These are phyloP conservation scores for Lumnitzera racemosa DNA, from an alignment of 345 rosid genomes.

Conservation along the genomic window DNA sequence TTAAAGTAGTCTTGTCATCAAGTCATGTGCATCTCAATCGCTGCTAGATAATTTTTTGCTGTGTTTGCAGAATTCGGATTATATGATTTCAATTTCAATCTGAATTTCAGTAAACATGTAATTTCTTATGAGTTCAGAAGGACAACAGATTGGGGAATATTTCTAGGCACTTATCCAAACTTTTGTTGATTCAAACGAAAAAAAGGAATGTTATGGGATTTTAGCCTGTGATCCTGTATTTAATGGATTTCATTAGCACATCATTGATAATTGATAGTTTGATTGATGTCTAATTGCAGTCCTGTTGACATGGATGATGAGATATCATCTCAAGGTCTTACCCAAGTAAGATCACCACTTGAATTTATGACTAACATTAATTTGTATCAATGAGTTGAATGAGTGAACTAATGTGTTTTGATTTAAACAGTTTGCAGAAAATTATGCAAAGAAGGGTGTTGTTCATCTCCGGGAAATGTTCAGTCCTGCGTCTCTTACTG, in stretches of 20 bases:
- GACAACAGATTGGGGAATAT: too few relatives aligned
- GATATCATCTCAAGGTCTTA: slow-evolving; percentile 74
- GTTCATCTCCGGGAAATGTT: slow-evolving; percentile 85
- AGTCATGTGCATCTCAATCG: too few relatives aligned
- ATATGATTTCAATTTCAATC: too few relatives aligned
- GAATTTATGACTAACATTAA: slow-evolving; percentile 2
- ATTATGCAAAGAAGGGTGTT: slow-evolving; percentile 51
- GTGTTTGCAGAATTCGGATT: too few relatives aligned
- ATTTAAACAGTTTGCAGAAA: slow-evolving; percentile 60
- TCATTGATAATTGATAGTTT: slow-evolving; percentile 9
- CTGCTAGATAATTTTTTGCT: too few relatives aligned
- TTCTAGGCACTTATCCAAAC: too few relatives aligned
- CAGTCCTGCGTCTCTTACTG: slow-evolving; percentile 52
- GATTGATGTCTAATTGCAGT: slow-evolving; percentile 37
- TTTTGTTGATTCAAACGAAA: too few relatives aligned
- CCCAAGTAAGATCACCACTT: slow-evolving; percentile 39
- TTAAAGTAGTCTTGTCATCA: too few relatives aligned
- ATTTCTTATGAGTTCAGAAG: too few relatives aligned
- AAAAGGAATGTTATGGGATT: too few relatives aligned
- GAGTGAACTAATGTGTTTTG: slow-evolving; percentile 2
- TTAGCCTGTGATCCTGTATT: too few relatives aligned
- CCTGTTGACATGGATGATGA: slow-evolving; percentile 71
- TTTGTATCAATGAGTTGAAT: slow-evolving; percentile 2
- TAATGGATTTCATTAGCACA: neutral
- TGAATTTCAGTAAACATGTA: too few relatives aligned